Conservation (phyloP, 257 asterid genomes). For the Solanum gracilifrons region DNA sequence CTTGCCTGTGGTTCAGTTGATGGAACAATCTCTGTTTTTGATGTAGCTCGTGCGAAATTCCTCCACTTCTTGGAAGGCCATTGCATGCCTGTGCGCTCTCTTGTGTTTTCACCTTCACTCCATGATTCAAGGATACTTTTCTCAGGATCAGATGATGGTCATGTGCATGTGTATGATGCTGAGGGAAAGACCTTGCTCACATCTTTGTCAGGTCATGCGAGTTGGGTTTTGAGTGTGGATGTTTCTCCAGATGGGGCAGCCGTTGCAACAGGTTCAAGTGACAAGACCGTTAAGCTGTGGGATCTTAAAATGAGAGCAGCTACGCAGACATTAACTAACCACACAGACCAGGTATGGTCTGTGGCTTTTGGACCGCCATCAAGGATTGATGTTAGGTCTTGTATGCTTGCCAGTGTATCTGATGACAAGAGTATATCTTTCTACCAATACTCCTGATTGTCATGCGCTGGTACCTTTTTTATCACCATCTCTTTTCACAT, state of each 20-base stretch:
- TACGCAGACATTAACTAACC: slow-evolving; percentile 69
- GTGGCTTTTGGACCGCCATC: slow-evolving; percentile 80
- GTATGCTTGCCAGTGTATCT: slow-evolving; percentile 83
- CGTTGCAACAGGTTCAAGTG: slow-evolving; percentile 84
- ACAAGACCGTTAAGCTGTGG: slow-evolving; percentile 73
- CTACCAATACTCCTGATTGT: slow-evolving; percentile 50
- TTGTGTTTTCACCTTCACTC: slow-evolving; percentile 76
- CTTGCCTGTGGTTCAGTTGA: slow-evolving; percentile 88
- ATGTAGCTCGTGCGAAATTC: slow-evolving; percentile 65
- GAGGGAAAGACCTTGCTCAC: slow-evolving; percentile 60
- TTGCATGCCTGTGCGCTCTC: slow-evolving; percentile 82
- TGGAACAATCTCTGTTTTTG: slow-evolving; percentile 85
- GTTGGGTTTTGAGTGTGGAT: slow-evolving; percentile 91
- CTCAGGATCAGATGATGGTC: slow-evolving; percentile 87
- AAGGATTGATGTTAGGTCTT: slow-evolving; percentile 42
- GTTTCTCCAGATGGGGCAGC: slow-evolving; percentile 83
- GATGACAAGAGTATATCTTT: slow-evolving; percentile 79
- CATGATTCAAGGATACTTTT: slow-evolving; percentile 74
- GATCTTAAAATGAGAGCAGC: slow-evolving; percentile 93
- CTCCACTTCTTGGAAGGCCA: slow-evolving; percentile 92
- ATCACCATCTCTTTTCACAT: background rate
- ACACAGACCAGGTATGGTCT: slow-evolving; percentile 85
- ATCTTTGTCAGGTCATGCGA: slow-evolving; percentile 77
- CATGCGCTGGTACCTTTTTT: background rate
- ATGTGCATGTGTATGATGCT: slow-evolving; percentile 74